Base-by-base conservation (phyloP, 352 stramenopile species). In the Globisporangium recalcitrans region DNA sequence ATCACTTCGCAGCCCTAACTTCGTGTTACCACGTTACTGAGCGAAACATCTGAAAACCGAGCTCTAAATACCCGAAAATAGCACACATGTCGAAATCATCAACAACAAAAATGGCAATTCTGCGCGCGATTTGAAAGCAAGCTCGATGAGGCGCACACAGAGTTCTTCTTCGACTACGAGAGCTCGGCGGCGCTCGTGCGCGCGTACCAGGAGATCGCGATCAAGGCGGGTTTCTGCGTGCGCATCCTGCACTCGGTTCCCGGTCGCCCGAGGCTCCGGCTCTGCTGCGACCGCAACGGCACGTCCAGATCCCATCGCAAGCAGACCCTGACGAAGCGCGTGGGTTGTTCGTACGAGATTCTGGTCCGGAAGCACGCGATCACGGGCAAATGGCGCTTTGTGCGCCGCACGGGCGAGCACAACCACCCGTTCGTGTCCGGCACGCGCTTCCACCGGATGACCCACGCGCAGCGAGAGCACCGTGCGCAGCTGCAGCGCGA, bases 91-190 rank as follows among this genome's bases (percentile, higher is more conserved):
- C n/a, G n/a, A n/a, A n/a, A n/a, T n/a, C n/a, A n/a, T n/a, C n/a
- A n/a, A n/a, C n/a, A n/a, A n/a, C n/a, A n/a, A n/a, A n/a, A n/a
- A n/a, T n/a, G n/a, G n/a, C n/a, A n/a, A n/a, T n/a, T n/a, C n/a
- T n/a, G n/a, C n/a, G n/a, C n/a, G n/a, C n/a, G n/a, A n/a, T 19
- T 11, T 4, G 38, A 52, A 29, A 21, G 48, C 19, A 6, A 11
- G 42, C 21, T 22, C 2, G 21, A 42, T 56, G 49, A 56, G 49
- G 13, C 19, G 49, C 49, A 56, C 27, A 19, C 16, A 10, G 49
- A 56, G 49, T 26, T 56, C 49, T 56, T 40, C 27, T 21, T 56
- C 49, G 27, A 56, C 26, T 56, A 56, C 27, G 49, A 56, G 49
- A 56, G 49, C 49, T 32, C 26, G 19, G 27, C 21, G 8, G 49